Percentiles rank a stretch among this genome's conserved stretches.
phyloP scores from a whole-genome alignment of 805 yeast species.

The Gaillardinia entomophila region DNA sequence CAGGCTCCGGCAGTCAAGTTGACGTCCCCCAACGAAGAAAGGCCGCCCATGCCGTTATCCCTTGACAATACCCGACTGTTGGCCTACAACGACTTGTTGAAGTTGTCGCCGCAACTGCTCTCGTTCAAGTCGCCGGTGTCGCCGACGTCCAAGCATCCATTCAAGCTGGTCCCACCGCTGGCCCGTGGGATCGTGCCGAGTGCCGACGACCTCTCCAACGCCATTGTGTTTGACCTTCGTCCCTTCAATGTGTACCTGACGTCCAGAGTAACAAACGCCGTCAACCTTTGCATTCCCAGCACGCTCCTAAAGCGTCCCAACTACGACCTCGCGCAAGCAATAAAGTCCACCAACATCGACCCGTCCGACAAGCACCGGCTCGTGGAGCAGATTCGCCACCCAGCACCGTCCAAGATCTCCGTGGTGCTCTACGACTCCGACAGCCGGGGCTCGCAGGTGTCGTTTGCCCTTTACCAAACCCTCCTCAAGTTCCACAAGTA shows the following conservation, averaged over 20 bases:
- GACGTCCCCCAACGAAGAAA: too few relatives aligned
- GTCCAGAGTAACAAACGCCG: constrained; percentile 23
- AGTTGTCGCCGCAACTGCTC: not conserved
- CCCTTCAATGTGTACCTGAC: constrained; percentile 31
- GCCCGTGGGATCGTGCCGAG: not conserved
- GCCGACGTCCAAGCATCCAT: constrained; percentile 11
- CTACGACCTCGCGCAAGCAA: constrained; percentile 24
- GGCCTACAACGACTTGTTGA: not conserved
- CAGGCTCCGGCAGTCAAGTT: too few relatives aligned
- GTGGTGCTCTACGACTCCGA: constrained; percentile 31
- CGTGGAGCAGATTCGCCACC: constrained; percentile 6
- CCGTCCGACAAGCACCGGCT: constrained; percentile 12
- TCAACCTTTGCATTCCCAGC: constrained; percentile 39
- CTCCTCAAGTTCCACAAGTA: constrained; percentile 20
- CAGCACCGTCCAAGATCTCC: constrained; percentile 5
- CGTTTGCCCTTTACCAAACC: constrained; percentile 29
- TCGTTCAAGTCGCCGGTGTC: constrained; percentile 4
- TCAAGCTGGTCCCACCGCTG: constrained; percentile 4
- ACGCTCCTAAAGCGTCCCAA: constrained; percentile 36
- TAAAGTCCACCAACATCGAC: constrained; percentile 25
- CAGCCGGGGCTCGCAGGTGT: constrained; percentile 13
- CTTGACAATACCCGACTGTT: too few relatives aligned
- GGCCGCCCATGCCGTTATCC: too few relatives aligned
- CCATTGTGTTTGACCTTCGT: constrained; percentile 30
- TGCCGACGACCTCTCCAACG: not conserved